Base-by-base conservation (phyloP, 208 protist genomes). In the Wallacemonas sp. region DNA sequence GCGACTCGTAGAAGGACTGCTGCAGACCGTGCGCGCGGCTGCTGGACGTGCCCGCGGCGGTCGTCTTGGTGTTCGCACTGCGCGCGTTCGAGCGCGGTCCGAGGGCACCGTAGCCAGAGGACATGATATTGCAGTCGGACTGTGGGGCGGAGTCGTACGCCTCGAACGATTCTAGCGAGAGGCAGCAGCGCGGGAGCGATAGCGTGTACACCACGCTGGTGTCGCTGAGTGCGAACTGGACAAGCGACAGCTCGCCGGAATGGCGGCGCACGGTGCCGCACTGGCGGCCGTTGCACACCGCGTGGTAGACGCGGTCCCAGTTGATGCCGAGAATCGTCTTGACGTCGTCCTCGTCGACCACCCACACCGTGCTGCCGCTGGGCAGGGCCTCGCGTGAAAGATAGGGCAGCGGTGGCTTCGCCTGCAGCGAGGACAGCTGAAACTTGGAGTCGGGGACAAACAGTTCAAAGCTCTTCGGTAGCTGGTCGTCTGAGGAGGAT, bases 341-440 rank as follows among this genome's bases (percentile, higher is more conserved):
- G n/a, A 93, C 86, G 61, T 93, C 86, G 12, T 93, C 84, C 72
- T 91, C 86, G 73, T 95, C 89, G 1, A 79, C 79, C 22, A 91
- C 80, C 89, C 89, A 95, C 36, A 95, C 89, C 38, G 25, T 66
- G 26, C 61, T 68, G 0, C 86, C 86, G 45, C 65, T 3, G 22
- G 77, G 76, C 31, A 93, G 61, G 2, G 73, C 61, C 33, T 79
- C 77, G 26, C 70, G 36, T 5, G 59, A 33, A 32, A 84, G 67
- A 26, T 77, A 83, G 20, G 86, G 89, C 66, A 93, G 70, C 8
- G 57, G 22, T 2, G 82, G 79, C 49, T 77, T 86, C 31, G 76
- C 57, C 33, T 76, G 52, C 23, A 67, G 48, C 20, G 67, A 57
- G 14, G 46, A 57, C 25, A 92, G 54, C 10, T 77, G 63, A 44